phyloP scores from a whole-genome alignment of 371 early-diverging fungal genomes.

The Rhizopus arrhizus region DNA sequence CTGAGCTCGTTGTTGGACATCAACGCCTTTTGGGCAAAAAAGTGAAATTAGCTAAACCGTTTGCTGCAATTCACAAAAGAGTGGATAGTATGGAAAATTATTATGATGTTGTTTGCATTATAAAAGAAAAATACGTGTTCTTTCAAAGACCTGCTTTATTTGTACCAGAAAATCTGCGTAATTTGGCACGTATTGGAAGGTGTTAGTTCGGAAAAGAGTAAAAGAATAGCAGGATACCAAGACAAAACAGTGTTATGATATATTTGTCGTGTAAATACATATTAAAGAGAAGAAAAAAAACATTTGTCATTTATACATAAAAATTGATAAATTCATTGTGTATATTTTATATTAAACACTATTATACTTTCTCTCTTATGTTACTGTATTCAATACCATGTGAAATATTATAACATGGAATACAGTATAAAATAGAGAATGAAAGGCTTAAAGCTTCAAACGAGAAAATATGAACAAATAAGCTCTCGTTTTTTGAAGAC shows the following conservation, averaged over 20 bases:
- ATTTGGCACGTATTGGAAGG: constrained; percentile 23
- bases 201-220: background rate
- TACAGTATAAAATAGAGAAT: no score
- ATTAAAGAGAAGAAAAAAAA: no score
- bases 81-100: constrained; percentile 25
- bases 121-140: constrained; percentile 61
- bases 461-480: no score
- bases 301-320: no score
- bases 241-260: background rate
- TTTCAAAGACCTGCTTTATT: constrained; percentile 47
- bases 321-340: no score
- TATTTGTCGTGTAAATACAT: background rate
- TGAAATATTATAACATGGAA: no score
- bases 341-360: no score
- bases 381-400: no score
- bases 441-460: no score
- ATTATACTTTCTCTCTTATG: no score
- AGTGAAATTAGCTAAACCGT: constrained; percentile 48
- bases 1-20: constrained; percentile 52
- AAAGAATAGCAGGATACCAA: no score
- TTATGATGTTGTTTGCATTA: constrained; percentile 52
- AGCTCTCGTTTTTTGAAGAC: no score
- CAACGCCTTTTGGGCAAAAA: constrained; percentile 49
- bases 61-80: constrained; percentile 53
- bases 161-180: constrained; percentile 43